Evolutionary conservation across 192 early-diverging fungal genomes (phyloP), one percentile per base, ranked within the genome.

Genomic region (Backusella australiensis): DNA sequence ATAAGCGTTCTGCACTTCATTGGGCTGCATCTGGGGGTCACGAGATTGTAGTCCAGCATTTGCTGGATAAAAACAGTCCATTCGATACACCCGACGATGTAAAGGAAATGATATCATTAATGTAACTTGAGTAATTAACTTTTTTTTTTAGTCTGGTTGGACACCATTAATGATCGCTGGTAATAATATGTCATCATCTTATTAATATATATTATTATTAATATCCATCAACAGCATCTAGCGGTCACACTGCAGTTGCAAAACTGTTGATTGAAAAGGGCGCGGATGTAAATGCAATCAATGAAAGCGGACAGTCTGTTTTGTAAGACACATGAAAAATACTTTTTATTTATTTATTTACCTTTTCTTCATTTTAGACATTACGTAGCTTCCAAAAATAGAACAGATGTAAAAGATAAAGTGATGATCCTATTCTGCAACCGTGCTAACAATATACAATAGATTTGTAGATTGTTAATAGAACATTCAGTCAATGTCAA

Each of bases 11-110:
- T 53, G 81, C 85, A 11, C 67, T 87, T 44, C 86, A 88, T 75
- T 87, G 86, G 89, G 88, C 86, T n/a, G 86, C 90, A 0, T 92
- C 94, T 9, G 95, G 93, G 73, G 91, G 88, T 67, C 92, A 90
- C 52, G 52, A 84, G 6, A 84, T 91, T 42, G 81, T 96, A 63
- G 83, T 94, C 0, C 73, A 87, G 71, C 92, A 90, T 67, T 84
- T 97, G 59, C 69, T 97, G 5, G 78, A 80, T 7, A 85, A 89
- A 36, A 89, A 88, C 23, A 91, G 89, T 15, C 77, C 91, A 23
- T 85, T 93, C 14, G 86, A 93, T 83, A 85, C 88, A 1, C 78
- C 75, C 9, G 96, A 97, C 77, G 82, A 89, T 67, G 95, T 84
- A 83, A 17, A 29, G 23, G 19, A 3, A 17, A 73, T 34, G n/a